phyloP scores from a whole-genome alignment of 2,329 filamentous ascomycete species.

The Chrysosporium keratinophilum region DNA sequence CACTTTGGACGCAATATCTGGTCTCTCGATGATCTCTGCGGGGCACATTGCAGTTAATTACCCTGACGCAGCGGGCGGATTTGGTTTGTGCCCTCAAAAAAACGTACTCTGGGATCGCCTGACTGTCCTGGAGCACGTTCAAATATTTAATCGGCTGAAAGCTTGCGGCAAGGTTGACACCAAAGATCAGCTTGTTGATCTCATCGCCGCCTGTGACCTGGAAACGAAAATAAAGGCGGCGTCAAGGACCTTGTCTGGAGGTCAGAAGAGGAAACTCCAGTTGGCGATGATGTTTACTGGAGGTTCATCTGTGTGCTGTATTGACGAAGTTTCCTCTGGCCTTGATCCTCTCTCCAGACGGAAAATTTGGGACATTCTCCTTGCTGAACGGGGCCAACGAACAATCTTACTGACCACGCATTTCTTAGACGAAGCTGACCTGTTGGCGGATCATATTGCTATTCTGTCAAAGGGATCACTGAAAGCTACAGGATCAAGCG shows the following conservation, averaged over 20 bases:
- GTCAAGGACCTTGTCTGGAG: conserved; percentile 72
- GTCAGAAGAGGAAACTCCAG: conserved; percentile 86
- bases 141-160: conserved; percentile 76
- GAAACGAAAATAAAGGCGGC: conserved; percentile 60
- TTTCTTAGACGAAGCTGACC: conserved; percentile 85
- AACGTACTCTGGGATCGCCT: conserved; percentile 89
- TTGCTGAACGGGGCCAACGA: conserved; percentile 68
- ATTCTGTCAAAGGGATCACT: conserved; percentile 77
- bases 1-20: conserved; percentile 77
- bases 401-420: conserved; percentile 87
- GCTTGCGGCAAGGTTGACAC: conserved; percentile 47
- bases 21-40: conserved; percentile 63
- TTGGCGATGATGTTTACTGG: conserved; percentile 93
- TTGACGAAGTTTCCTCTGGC: conserved; percentile 84
- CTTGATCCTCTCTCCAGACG: conserved; percentile 75
- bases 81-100: conserved; percentile 84
- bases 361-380: conserved; percentile 89
- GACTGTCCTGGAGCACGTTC: conserved; percentile 74
- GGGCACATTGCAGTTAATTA: conserved; percentile 72
- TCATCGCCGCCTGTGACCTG: conserved; percentile 65
- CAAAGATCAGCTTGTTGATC: conserved; percentile 49
- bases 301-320: conserved; percentile 74
- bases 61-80: conserved; percentile 62
- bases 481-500: conserved; percentile 72
- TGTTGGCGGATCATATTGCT: conserved; percentile 78